Evolutionary conservation across 139 green algal species (phyloP), one percentile per base, ranked within the genome.

Genomic region (Volvox africanus): DNA sequence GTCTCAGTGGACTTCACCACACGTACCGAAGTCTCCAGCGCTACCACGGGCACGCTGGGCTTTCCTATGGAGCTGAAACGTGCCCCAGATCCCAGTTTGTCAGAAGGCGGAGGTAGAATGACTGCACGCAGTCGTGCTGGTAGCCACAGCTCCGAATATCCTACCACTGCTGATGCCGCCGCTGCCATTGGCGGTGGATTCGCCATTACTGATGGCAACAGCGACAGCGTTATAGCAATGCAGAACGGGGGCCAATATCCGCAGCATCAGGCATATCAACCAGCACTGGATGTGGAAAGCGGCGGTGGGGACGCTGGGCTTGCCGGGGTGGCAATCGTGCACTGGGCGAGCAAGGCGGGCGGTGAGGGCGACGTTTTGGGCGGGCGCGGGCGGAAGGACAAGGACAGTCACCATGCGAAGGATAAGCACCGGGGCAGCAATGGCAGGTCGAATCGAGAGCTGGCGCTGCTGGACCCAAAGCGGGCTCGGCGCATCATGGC

Each of bases 391-490:
- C 65, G 65, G 65, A 73, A 79, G 71, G 71, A 79, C 71, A 30
- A 32, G 21, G 71, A 32, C 71, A 30, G 6, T 30, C 67, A 28
- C 11, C 67, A 28, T 30, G 28, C 26, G 12, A 61, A 55, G 71
- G 86, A 90, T 16, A 75, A 76, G 86, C 3, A 55, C 2, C 28
- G n/a, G 16, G 86, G 86, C 30, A 36, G 35, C 61, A 91, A 86
- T 62, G 87, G 87, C 14, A 55, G 32, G 24, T 85, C 33, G 19
- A 68, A 89, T 16, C 67, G 89, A n/a, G 93, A 94, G 82, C 92
- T 95, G 28, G 33, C 92, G 87, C 24, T 93, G 78, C 90, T 95
- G 18, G 93, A 95, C 91, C 93, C 93, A 32, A 95, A 95, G 80
- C 85, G 89, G 1, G 91, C 93, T 1, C 92, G 92, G 37, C 93